Evolutionary conservation across 257 asterid genomes (phyloP), one percentile per base, ranked within the genome.

Genomic region (Penstemon newberryi): DNA sequence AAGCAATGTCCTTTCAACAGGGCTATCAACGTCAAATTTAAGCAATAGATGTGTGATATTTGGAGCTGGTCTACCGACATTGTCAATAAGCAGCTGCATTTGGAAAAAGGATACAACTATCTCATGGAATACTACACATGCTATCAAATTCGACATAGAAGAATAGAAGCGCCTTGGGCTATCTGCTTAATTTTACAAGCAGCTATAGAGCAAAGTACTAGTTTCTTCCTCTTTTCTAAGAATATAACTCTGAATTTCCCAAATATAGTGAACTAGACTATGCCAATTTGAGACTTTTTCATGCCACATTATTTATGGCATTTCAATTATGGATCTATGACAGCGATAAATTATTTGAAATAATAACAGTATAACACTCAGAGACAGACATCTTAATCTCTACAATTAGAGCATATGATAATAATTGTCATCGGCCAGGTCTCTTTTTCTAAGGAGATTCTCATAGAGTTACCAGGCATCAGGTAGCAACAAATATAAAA

Each of bases 61-160:
- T 1, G 97, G 97, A 42, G 96, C 95, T 40, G 97, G 93, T 79
- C 94, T 82, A 73, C 83, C 66, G 74, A 91, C 76, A 74, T 94
- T 94, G 71, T 91, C 99, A 63, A 94, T 86, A 61, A 91, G 96
- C 56, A 91, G 79, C 97, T 94, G 96, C 88, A 86, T 53, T 59
- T 65, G 62, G 67, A 61, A 66, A 65, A 72, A 70, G 18, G 46
- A 64, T 46, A 63, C 18, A 52, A 55, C 40, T 36, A 11, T 40
- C 13, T 52, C 33, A 11, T 12, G 38, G 61, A 57, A 66, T 56
- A 60, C 45, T 67, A 59, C n/a, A 64, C 13, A 55, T 66, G 71
- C 76, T 63, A 46, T 18, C 61, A 51, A 69, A 60, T 36, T 41
- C 4, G 42, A 15, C 4, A 33, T 56, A 33, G 5, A 4, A 7